Conservation (phyloP, 345 rosid species). For the Pistacia integerrima region DNA sequence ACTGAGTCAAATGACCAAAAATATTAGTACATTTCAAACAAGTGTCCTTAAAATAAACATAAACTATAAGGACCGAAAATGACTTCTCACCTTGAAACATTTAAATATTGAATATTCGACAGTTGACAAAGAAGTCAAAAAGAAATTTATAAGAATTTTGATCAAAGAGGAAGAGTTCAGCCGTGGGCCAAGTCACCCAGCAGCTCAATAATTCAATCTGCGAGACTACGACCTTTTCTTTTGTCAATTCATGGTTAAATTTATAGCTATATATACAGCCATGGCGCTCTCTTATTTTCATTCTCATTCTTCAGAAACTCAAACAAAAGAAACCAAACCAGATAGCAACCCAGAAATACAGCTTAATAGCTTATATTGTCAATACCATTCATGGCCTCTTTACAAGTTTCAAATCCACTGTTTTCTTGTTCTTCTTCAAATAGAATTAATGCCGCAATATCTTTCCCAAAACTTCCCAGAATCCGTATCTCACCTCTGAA, state of each 20-base stretch:
- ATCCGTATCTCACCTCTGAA: slow-evolving; percentile 38
- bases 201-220: background rate
- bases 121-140: too few relatives aligned
- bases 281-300: too few relatives aligned
- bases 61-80: too few relatives aligned
- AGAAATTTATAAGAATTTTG: too few relatives aligned
- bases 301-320: background rate
- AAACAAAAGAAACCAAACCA: background rate
- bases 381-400: slow-evolving; percentile 41
- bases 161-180: too few relatives aligned
- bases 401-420: slow-evolving; percentile 38
- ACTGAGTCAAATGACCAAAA: too few relatives aligned
- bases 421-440: slow-evolving; percentile 27
- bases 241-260: background rate
- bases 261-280: background rate
- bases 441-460: slow-evolving; percentile 42
- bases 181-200: background rate
- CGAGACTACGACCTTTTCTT: background rate
- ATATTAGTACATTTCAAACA: too few relatives aligned
- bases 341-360: background rate
- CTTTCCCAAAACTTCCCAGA: slow-evolving; percentile 47
- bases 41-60: too few relatives aligned
- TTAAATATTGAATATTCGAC: too few relatives aligned
- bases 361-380: too few relatives aligned
- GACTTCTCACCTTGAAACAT: too few relatives aligned